A percentile compares a stretch with the other conserved stretches of the same genome.
Conservation (phyloP, 129 eudicot species). For the Deinandra increscens region DNA sequence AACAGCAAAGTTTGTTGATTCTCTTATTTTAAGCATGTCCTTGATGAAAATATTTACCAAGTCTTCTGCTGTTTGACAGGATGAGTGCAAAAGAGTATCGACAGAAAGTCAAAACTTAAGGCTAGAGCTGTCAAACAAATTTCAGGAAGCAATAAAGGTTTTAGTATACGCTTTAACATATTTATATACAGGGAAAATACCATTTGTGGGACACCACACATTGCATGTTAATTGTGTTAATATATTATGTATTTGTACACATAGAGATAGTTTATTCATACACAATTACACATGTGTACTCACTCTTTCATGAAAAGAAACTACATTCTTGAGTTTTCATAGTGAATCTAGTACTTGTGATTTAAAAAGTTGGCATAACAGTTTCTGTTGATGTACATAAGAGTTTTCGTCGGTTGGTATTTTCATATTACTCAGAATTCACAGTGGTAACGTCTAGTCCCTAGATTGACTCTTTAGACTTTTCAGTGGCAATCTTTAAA, state of each 20-base stretch:
- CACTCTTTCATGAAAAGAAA: background rate
- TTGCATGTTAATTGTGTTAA: slow-evolving; percentile 7
- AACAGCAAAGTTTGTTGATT: background rate
- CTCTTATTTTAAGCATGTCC: slow-evolving; percentile 1
- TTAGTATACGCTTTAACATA: background rate
- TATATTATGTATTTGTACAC: too few relatives aligned
- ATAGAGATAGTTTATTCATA: background rate
- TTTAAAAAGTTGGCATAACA: background rate
- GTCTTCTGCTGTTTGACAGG: slow-evolving; percentile 46
- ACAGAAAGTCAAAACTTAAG: slow-evolving; percentile 85
- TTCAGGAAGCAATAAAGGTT: slow-evolving; percentile 97
- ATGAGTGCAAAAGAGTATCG: slow-evolving; percentile 88
- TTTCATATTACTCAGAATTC: background rate
- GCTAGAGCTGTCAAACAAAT: slow-evolving; percentile 77
- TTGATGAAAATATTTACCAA: slow-evolving; percentile 8
- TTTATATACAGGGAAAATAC: background rate
- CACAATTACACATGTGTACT: background rate
- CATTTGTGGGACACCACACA: background rate
- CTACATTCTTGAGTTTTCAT: background rate
- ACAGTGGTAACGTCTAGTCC: background rate
- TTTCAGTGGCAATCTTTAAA: background rate
- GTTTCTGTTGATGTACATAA: background rate
- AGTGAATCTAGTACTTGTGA: background rate
- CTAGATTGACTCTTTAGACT: background rate
- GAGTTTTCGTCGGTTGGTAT: background rate